Conservation (phyloP, 805 yeast genomes). For the Saccharomycopsis olivae region DNA sequence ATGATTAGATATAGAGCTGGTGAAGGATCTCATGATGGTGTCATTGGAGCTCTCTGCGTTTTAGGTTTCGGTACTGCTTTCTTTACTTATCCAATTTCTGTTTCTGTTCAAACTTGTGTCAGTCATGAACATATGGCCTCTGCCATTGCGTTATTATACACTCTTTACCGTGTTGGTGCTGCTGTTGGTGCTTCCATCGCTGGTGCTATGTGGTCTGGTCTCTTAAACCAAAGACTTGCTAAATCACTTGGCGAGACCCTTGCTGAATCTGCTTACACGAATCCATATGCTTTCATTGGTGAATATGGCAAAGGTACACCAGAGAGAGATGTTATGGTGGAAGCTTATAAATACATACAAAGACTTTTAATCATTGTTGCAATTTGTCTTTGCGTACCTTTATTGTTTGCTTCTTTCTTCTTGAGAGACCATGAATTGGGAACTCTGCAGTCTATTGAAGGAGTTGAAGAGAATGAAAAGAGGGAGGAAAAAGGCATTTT, state of each 20-base stretch:
- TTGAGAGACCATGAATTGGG: slow-evolving; percentile 42
- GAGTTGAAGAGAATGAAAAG: too few species aligned
- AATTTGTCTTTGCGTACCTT: slow-evolving; percentile 40
- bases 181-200: slow-evolving; percentile 55
- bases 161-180: slow-evolving; percentile 51
- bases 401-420: slow-evolving; percentile 36
- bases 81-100: slow-evolving; percentile 55
- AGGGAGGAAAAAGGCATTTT: too few species aligned
- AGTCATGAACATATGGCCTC: slow-evolving; percentile 58
- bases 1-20: slow-evolving; percentile 48
- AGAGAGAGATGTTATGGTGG: slow-evolving; percentile 42
- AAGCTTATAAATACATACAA: slow-evolving; percentile 46
- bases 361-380: slow-evolving; percentile 45
- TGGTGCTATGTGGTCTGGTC: slow-evolving; percentile 64
- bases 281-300: slow-evolving; percentile 39
- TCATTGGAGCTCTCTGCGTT: slow-evolving; percentile 53
- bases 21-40: slow-evolving; percentile 37
- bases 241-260: slow-evolving; percentile 23
- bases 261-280: slow-evolving; percentile 33
- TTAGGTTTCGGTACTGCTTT: slow-evolving; percentile 69
- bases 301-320: slow-evolving; percentile 48
- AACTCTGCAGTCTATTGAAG: slow-evolving; percentile 16
- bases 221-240: slow-evolving; percentile 35
- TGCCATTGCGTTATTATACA: slow-evolving; percentile 44
- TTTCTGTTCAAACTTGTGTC: slow-evolving; percentile 46